Percentiles rank a stretch among this genome's conserved stretches.
phyloP scores from a whole-genome alignment of 306 rosid species.

The Quercus aquifolioides region DNA sequence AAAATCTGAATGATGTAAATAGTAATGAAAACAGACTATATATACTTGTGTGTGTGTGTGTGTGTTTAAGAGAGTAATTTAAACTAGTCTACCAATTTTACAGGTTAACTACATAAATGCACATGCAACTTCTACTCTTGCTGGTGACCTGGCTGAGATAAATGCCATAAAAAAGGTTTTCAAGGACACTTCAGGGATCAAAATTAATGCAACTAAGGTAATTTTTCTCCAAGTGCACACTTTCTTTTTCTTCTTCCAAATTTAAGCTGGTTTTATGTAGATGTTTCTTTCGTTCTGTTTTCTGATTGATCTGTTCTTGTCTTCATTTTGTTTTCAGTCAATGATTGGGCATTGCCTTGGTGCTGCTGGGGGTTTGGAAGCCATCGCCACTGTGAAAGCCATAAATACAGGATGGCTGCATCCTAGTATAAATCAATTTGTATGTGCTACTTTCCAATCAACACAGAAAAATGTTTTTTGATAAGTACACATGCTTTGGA shows the following conservation, averaged over 20 bases:
- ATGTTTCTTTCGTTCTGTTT: slow-evolving; percentile 4
- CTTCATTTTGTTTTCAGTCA: slow-evolving; percentile 57
- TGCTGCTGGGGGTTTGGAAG: slow-evolving; percentile 99
- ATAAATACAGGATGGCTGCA: slow-evolving; percentile 94
- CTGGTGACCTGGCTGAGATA: slow-evolving; percentile 96
- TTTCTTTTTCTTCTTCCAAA: slow-evolving; percentile 1
- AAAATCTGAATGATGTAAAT: not conserved
- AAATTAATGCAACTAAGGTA: slow-evolving; percentile 98
- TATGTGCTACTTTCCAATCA: slow-evolving; percentile 39
- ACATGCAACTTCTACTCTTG: slow-evolving; percentile 97
- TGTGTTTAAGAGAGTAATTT: not conserved
- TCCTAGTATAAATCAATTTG: slow-evolving; percentile 95
- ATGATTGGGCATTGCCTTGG: slow-evolving; percentile 99
- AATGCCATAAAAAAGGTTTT: slow-evolving; percentile 95
- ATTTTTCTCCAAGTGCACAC: slow-evolving; percentile 14
- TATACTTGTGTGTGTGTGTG: not conserved
- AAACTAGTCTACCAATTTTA: slow-evolving; percentile 14
- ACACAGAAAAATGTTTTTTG: not conserved
- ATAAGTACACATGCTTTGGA: not conserved
- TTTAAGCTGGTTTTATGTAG: slow-evolving; percentile 13
- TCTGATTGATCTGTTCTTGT: slow-evolving; percentile 26
- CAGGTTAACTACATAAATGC: slow-evolving; percentile 99
- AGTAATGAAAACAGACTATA: not conserved
- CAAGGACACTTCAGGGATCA: slow-evolving; percentile 79
- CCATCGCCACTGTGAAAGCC: slow-evolving; percentile 96